Evolutionary conservation across 2,329 filamentous ascomycete genomes (phyloP), one percentile per base, ranked within the genome.

Genomic region (Aspergillus nomiae): DNA sequence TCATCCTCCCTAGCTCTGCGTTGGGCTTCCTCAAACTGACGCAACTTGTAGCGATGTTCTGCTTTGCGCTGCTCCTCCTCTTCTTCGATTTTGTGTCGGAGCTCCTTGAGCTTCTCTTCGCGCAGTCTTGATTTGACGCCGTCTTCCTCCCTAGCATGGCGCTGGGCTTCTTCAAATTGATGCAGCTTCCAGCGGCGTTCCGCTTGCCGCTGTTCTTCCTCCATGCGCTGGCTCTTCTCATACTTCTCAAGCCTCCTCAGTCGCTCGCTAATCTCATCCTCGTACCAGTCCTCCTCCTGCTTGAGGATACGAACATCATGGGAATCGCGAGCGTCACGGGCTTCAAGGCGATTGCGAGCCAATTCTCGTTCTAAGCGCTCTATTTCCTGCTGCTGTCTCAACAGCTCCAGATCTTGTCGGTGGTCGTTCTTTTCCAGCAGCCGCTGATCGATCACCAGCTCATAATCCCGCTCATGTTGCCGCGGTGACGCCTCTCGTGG

Each of bases 271-370:
- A 76, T 73, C 64, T 78, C 77, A 21, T 77, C 73, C 76, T 82
- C 67, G 73, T 80, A 68, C 73, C 76, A 68, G 63, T 82, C 78
- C 14, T 84, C 81, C 59, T 81, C 77, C 56, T 81, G 69, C 43
- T 68, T 74, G 26, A 74, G 65, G 50, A 73, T 61, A 28, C 74
- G 73, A 36, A 67, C 61, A 12, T 76, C 71, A 16, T 69, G 66
- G 16, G 38, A 14, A 21, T 57, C 55, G 7, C 55, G 55, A 12
- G 24, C 55, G n/a, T 53, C 46, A 51, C 57, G 57, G 14, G 61
- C 41, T 34, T 67, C 65, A 24, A 72, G 65, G 10, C 69, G 71
- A 56, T 70, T 63, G 34, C 68, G 72, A 41, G 70, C 69, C 41
- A 78, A 68, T 51, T 78, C 65, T 5, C 74, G 71, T 68, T 77